Percentiles rank a stretch among this genome's conserved stretches.
These are phyloP conservation scores for Arthromyces matolae DNA, from an alignment of 768 basidiomycete species.

Conservation along the genomic window DNA sequence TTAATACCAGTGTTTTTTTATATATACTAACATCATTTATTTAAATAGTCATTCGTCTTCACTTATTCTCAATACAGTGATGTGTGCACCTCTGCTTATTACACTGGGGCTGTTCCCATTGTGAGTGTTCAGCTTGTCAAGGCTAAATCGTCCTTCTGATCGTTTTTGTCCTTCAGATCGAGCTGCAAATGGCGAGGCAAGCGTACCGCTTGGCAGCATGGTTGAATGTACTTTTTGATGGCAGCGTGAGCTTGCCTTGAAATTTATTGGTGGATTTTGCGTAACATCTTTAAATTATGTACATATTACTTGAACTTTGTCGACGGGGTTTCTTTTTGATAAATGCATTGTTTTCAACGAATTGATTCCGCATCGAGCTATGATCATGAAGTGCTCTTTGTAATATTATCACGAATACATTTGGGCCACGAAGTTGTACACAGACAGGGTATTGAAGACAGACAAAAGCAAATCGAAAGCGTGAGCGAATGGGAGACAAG, in stretches of 20 bases:
- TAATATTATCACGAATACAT: no score
- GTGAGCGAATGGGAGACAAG: background rate
- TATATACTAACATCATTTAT: background rate
- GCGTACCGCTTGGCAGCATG: conserved; percentile 48
- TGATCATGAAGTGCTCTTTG: no score
- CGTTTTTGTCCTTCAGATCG: conserved; percentile 28
- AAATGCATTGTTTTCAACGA: no score
- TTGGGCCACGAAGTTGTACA: no score
- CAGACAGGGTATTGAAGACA: no score
- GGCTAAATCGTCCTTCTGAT: background rate
- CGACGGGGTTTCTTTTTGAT: no score
- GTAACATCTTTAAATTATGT: no score
- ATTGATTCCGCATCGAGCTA: no score
- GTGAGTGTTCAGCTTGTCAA: conserved; percentile 19
- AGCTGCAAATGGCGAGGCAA: conserved; percentile 43
- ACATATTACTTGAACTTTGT: no score
- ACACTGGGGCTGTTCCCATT: conserved; percentile 31
- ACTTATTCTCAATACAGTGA: conserved; percentile 35
- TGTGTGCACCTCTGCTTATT: conserved; percentile 42
- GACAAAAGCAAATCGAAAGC: background rate
- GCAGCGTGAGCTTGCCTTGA: conserved; percentile 34
- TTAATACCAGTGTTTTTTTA: background rate
- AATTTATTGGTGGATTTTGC: no score
- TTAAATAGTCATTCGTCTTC: conserved; percentile 39
- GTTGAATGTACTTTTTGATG: conserved; percentile 47